phyloP scores from a whole-genome alignment of 495 filamentous ascomycete genomes.

The Delitschia confertaspora region DNA sequence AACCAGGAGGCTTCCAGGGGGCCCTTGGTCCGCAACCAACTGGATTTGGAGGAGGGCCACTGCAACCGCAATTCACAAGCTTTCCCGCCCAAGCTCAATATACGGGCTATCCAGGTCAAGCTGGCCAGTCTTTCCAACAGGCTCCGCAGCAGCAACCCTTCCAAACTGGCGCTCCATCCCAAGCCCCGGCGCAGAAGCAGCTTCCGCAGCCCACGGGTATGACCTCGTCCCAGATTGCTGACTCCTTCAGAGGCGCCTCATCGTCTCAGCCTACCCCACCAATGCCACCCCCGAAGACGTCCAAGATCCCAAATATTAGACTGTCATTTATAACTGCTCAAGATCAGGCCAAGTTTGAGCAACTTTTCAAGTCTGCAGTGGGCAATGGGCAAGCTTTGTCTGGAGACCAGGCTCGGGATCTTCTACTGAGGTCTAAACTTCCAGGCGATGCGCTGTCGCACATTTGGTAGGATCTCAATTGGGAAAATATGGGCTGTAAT shows the following conservation, averaged over 20 bases:
- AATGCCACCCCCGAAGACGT: conserved; percentile 45
- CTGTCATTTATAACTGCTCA: conserved; percentile 91
- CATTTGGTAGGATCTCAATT: conserved; percentile 61
- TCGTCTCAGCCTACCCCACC: conserved; percentile 38
- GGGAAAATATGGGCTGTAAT: neutral
- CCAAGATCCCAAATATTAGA: conserved; percentile 88
- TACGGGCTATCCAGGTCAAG: conserved; percentile 47
- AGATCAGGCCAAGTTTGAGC: conserved; percentile 97
- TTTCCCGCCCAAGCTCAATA: conserved; percentile 51
- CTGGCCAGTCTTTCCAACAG: conserved; percentile 41
- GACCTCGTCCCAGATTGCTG: conserved; percentile 75
- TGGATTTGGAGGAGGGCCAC: conserved; percentile 37
- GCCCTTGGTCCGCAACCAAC: conserved; percentile 43
- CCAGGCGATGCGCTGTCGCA: conserved; percentile 71
- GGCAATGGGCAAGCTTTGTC: conserved; percentile 79
- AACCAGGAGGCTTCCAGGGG: conserved; percentile 36
- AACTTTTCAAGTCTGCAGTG: conserved; percentile 92
- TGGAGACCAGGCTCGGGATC: conserved; percentile 81
- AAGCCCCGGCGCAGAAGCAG: conserved; percentile 38
- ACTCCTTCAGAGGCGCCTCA: conserved; percentile 62
- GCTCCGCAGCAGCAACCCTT: conserved; percentile 42
- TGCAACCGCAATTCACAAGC: conserved; percentile 50
- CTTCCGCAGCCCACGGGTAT: conserved; percentile 41
- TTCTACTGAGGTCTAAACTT: conserved; percentile 80
- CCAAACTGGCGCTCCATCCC: conserved; percentile 34